Evolutionary conservation across 2,329 filamentous ascomycete species (phyloP).

Genomic region (Fusarium denticulatum): DNA sequence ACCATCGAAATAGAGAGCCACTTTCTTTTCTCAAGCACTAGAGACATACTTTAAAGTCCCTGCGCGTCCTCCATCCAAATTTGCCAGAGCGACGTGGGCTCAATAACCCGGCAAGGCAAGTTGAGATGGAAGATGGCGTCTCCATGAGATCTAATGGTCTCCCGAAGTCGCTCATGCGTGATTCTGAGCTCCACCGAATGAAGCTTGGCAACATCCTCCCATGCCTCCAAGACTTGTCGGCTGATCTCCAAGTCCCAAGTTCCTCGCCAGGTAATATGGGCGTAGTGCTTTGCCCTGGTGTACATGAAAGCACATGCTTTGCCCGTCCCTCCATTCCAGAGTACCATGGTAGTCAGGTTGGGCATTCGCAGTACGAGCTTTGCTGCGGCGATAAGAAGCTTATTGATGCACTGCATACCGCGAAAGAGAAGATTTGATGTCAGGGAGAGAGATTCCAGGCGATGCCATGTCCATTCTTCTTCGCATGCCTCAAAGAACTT

Average conservation of each 20-base stretch:
- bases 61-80: background rate
- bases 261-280: conserved; percentile 1
- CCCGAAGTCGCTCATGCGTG: background rate
- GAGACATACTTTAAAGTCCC: background rate
- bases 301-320: background rate
- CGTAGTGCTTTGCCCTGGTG: background rate
- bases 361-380: background rate
- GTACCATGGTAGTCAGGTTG: background rate
- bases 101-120: conserved; percentile 4
- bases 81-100: conserved; percentile 10
- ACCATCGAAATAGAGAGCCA: background rate
- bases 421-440: background rate
- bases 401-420: accelerated
- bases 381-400: background rate
- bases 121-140: conserved; percentile 21
- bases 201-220: background rate
- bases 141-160: background rate
- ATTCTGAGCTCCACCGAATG: background rate
- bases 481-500: background rate
- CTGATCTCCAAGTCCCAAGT: background rate
- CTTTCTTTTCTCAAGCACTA: background rate
- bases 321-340: background rate
- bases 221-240: background rate
- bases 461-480: background rate
- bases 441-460: background rate